phyloP scores from a whole-genome alignment of 2,329 filamentous ascomycete species.

The Fusarium foetens region DNA sequence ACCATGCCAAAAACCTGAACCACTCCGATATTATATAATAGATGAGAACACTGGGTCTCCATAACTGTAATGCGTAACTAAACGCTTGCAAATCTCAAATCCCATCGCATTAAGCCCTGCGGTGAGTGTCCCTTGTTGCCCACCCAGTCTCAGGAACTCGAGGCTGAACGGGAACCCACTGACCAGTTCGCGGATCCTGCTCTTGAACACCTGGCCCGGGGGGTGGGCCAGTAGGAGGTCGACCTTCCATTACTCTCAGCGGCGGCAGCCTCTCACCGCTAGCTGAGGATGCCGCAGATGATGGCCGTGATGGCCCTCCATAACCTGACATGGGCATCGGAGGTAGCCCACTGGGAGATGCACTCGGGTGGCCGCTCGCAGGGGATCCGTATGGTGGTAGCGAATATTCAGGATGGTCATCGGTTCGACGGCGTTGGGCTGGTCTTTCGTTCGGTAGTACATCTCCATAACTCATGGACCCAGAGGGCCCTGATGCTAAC shows the following conservation, averaged over 20 bases:
- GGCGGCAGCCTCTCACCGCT: constrained; percentile 60
- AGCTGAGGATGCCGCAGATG: constrained; percentile 51
- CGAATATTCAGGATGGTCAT: constrained; percentile 57
- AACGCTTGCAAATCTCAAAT: constrained; percentile 15
- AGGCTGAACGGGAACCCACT: constrained; percentile 50
- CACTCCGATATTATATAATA: constrained; percentile 41
- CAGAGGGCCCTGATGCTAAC: constrained; percentile 42
- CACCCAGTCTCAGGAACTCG: constrained; percentile 50
- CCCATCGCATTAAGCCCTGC: constrained; percentile 38
- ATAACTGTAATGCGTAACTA: not conserved
- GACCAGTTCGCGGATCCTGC: constrained; percentile 50
- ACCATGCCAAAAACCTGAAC: constrained; percentile 31
- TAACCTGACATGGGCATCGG: constrained; percentile 55
- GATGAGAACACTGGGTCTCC: constrained; percentile 19
- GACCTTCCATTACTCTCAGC: constrained; percentile 57
- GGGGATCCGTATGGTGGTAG: constrained; percentile 53
- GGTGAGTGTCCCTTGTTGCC: constrained; percentile 47
- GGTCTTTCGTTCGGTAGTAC: constrained; percentile 58
- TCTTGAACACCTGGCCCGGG: constrained; percentile 46
- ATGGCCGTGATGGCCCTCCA: constrained; percentile 51
- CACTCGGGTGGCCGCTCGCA: constrained; percentile 41
- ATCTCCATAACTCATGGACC: constrained; percentile 53
- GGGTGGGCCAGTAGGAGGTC: constrained; percentile 37
- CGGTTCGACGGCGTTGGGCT: constrained; percentile 58
- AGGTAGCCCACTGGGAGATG: constrained; percentile 53